Evolutionary conservation across 2,329 filamentous ascomycete species (phyloP).

Genomic region (Ilyonectria destructans): DNA sequence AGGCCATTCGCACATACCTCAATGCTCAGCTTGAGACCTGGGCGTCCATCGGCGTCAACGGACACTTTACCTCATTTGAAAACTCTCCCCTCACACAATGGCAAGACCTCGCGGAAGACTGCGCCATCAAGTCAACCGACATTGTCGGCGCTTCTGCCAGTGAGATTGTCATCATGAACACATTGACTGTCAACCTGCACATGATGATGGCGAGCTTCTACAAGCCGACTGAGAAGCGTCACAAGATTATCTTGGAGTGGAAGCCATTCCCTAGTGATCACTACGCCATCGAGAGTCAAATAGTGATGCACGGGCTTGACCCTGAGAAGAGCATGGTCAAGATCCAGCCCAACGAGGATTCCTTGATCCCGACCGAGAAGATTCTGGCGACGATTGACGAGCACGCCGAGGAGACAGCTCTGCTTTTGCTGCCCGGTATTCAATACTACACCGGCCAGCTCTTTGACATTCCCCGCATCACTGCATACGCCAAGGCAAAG

Average conservation of each 20-base stretch:
- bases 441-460: slow-evolving; percentile 95
- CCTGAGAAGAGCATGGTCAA: slow-evolving; percentile 80
- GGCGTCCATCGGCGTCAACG: slow-evolving; percentile 87
- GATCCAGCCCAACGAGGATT: slow-evolving; percentile 74
- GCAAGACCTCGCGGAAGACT: slow-evolving; percentile 84
- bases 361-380: slow-evolving; percentile 79
- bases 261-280: slow-evolving; percentile 92
- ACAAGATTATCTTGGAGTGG: slow-evolving; percentile 91
- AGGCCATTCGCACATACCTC: slow-evolving; percentile 76
- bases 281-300: slow-evolving; percentile 89
- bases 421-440: slow-evolving; percentile 88
- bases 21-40: slow-evolving; percentile 85
- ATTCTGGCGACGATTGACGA: slow-evolving; percentile 83
- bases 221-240: slow-evolving; percentile 73
- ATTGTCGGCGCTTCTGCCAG: slow-evolving; percentile 81
- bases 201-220: slow-evolving; percentile 90
- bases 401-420: slow-evolving; percentile 80
- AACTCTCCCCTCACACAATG: slow-evolving; percentile 81
- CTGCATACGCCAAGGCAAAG: slow-evolving; percentile 79
- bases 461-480: slow-evolving; percentile 88
- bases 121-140: slow-evolving; percentile 78
- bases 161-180: slow-evolving; percentile 92
- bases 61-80: slow-evolving; percentile 82
- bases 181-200: slow-evolving; percentile 86
- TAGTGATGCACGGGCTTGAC: slow-evolving; percentile 78